Conservation (phyloP, 768 basidiomycete species). For the Solioccasus polychromus region DNA sequence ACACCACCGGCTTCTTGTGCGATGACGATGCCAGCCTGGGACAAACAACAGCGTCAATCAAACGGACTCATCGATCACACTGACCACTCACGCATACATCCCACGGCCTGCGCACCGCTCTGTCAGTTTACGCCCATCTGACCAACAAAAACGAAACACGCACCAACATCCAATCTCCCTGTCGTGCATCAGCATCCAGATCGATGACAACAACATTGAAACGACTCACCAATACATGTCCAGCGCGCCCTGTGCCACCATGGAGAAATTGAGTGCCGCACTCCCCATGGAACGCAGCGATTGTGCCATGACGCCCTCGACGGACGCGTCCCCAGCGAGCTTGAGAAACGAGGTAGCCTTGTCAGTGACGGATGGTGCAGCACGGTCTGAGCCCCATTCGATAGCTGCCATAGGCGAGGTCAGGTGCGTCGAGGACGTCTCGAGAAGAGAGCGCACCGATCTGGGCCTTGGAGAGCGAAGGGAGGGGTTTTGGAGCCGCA, state of each 20-base stretch:
- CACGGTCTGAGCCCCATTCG: slow-evolving; percentile 88
- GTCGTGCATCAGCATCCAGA: not conserved
- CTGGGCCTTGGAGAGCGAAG: slow-evolving; percentile 67
- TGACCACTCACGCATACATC: slow-evolving; percentile 72
- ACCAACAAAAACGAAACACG: slow-evolving; percentile 17
- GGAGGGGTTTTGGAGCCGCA: slow-evolving; percentile 56
- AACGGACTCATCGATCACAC: not conserved
- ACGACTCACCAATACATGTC: slow-evolving; percentile 78
- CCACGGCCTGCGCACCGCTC: slow-evolving; percentile 55
- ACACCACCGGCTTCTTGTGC: slow-evolving; percentile 85
- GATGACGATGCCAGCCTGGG: slow-evolving; percentile 84
- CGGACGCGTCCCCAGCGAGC: slow-evolving; percentile 68
- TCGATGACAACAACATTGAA: not conserved
- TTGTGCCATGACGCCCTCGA: slow-evolving; percentile 84
- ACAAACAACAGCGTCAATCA: not conserved
- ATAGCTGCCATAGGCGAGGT: slow-evolving; percentile 49
- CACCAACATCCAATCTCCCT: slow-evolving; percentile 82
- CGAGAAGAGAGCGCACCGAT: slow-evolving; percentile 43
- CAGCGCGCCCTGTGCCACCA: slow-evolving; percentile 85
- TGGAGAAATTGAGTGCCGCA: slow-evolving; percentile 76
- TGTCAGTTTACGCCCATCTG: not conserved
- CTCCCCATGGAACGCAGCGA: slow-evolving; percentile 81
- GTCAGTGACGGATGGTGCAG: slow-evolving; percentile 44
- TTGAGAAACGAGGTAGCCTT: slow-evolving; percentile 69
- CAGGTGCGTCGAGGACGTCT: not conserved